Conservation (phyloP, 106 monocot genomes). For the Ottelia alismoides region DNA sequence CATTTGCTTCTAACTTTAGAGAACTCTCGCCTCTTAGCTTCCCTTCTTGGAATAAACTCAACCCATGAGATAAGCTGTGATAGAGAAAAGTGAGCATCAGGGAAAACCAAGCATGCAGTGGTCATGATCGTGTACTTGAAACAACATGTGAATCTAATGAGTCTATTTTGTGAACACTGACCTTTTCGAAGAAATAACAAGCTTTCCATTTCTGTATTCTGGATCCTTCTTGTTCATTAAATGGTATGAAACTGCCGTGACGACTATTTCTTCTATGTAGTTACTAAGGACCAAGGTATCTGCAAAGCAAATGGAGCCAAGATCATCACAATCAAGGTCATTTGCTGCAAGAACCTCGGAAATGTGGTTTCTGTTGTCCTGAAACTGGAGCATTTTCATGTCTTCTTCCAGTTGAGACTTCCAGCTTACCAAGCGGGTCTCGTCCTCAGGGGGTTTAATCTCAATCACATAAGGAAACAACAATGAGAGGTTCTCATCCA, state of each 20-base stretch:
- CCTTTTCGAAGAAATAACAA: slow-evolving; percentile 70
- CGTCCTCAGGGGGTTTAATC: slow-evolving; percentile 62
- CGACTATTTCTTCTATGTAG: slow-evolving; percentile 55
- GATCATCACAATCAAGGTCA: slow-evolving; percentile 63
- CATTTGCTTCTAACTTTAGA: slow-evolving; percentile 46
- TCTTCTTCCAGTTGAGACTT: slow-evolving; percentile 60
- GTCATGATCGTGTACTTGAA: no score
- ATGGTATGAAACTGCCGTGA: slow-evolving; percentile 66
- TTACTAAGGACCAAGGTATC: slow-evolving; percentile 36
- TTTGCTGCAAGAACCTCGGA: slow-evolving; percentile 49
- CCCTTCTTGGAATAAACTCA: slow-evolving; percentile 65
- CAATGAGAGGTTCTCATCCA: slow-evolving; percentile 26
- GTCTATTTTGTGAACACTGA: no score
- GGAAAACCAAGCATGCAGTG: background rate
- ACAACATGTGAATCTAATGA: no score
- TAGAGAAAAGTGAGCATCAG: background rate
- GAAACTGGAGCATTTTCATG: slow-evolving; percentile 43
- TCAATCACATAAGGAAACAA: slow-evolving; percentile 65
- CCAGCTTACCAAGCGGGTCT: slow-evolving; percentile 44
- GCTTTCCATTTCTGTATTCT: slow-evolving; percentile 76
- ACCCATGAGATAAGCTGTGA: slow-evolving; percentile 71
- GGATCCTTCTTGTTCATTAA: slow-evolving; percentile 66
- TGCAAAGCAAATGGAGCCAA: slow-evolving; percentile 43
- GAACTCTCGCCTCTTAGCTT: slow-evolving; percentile 31
- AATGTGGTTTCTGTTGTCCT: slow-evolving; percentile 72